Evolutionary conservation across 208 protist genomes (phyloP), one percentile per base, ranked within the genome.

Genomic region (Porcisia deanei): DNA sequence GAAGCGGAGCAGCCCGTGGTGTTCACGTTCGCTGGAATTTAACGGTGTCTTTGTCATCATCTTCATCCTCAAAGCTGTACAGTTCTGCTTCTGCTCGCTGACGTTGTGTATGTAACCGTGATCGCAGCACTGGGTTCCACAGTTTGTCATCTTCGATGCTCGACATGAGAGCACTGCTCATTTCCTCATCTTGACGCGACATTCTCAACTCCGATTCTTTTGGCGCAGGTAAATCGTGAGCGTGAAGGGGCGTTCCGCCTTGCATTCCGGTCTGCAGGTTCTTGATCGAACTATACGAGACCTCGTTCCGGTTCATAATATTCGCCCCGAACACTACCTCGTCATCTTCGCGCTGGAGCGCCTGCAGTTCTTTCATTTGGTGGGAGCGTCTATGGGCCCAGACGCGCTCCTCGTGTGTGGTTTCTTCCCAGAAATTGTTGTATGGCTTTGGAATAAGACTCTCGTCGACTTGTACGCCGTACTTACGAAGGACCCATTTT

Each of bases 361-460:
- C 91, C 67, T 97, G 93, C 30, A 95, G 66, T 37, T 97, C 91
- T 69, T 97, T 97, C 86, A 97, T 84, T 76, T 95, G 91, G 72
- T 94, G 83, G n/a, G 93, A 97, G 8, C 93, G 81, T 59, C 91
- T 69, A 52, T 96, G 90, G 45, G 91, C 93, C 91, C 93, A 97
- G 1, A 94, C 93, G 37, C 93, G 89, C 71, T 97, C 93, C 68
- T 97, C 91, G 60, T 94, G 90, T 22, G 91, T 96, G 14, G 93
- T 96, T 68, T 96, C 91, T 45, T 96, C 93, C 90, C 91, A 97
- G 77, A 97, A 97, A 83, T 97, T 96, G 71, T 96, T 96, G 81
- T 97, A 97, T 3, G 93, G 93, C 37, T 80, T 81, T 20, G 88
- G 93, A 75, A 97, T 97, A 16, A 92, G 81, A 65, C 73, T 89